Base-by-base conservation (phyloP, 1,139 yeast species). In the Meyerozyma sp. region DNA sequence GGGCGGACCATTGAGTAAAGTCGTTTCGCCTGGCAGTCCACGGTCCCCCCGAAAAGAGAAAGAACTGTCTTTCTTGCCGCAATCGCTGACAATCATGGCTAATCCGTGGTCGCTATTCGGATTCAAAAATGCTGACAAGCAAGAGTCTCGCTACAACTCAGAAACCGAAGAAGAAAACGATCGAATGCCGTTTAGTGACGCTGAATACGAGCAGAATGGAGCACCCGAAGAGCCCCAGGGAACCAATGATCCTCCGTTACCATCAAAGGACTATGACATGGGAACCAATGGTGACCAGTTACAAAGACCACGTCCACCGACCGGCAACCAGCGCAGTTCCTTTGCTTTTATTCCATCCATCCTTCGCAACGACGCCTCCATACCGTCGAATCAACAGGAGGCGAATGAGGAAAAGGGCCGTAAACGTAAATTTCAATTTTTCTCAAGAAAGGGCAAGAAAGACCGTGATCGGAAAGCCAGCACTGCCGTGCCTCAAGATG, bases 81-180 rank as follows among this genome's bases (percentile, higher is more conserved):
- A n/a, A n/a, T 8, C 25, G 11, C 37, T 10, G 37, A 16, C 37
- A 5, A 49, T 61, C 1, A 53, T 67, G 9, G 56, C 62, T 1
- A 68, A 68, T 43, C 55, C 72, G 0, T 57, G 63, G 49, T 50
- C 60, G 10, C 63, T 65, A 42, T 58, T 62, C 40, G 55, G 53
- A 36, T 30, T 30, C 20, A 46, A 53, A 36, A 47, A 46, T 23
- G 53, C 44, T 6, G 70, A 66, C 44, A 54, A 51, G 16, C 44
- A 52, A 26, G 70, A 67, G 44, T 49, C 52, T 4, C 49, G 71
- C 27, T 67, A 62, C 43, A 46, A 46, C 1, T 46, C 49, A 32
- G 66, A 64, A 1, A 60, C 62, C 32, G 66, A 65, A 8, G 65
- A 62, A 42, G 51, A 48, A 21, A 39, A 38, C 13, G 57, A 48